Conservation (phyloP, 2,329 filamentous ascomycete species). For the Cladophialophora exuberans region DNA sequence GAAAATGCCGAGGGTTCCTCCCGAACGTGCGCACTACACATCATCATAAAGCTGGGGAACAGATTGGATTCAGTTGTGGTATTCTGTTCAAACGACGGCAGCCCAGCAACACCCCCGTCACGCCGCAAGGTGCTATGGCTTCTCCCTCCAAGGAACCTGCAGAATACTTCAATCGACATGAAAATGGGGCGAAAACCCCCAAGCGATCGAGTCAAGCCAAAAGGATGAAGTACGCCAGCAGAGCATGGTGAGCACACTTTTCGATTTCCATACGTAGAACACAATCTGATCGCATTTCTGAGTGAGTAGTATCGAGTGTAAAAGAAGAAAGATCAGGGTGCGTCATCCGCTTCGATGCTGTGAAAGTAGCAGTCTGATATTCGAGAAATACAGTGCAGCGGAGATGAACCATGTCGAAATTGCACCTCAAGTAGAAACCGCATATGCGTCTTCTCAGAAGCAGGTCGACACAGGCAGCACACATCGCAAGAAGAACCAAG, state of each 20-base stretch:
- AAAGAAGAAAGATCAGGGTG: not conserved
- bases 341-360: not conserved
- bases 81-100: no score
- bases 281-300: not conserved
- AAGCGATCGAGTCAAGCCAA: not conserved
- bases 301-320: not conserved
- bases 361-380: not conserved
- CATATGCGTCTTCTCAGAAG: not conserved
- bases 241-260: not conserved
- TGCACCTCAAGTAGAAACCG: constrained; percentile 6
- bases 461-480: not conserved
- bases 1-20: no score
- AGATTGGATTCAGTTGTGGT: no score
- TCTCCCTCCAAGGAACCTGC: no score
- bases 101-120: no score
- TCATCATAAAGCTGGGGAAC: no score
- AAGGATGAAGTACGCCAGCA: constrained; percentile 1
- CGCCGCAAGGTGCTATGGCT: no score
- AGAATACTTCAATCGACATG: no score
- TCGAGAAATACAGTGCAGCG: constrained; percentile 4
- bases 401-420: constrained; percentile 8
- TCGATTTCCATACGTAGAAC: no score
- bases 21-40: no score
- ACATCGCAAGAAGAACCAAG: not conserved
- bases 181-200: no score